Evolutionary conservation across 345 rosid genomes (phyloP), one percentile per base, ranked within the genome.

Genomic region (Eucalyptus erythrocorys): DNA sequence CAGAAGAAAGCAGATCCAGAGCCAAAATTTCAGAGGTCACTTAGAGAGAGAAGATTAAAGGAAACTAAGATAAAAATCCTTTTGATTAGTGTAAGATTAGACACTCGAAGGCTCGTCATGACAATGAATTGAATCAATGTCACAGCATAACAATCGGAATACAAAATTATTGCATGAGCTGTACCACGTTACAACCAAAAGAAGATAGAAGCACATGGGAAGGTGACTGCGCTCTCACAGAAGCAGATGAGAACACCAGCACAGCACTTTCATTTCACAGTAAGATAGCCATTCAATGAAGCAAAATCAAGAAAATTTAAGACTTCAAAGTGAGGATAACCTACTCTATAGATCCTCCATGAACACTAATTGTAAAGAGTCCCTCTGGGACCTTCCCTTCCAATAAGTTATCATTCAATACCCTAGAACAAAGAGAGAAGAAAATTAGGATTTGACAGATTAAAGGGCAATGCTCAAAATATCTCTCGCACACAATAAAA

Each of bases 321-420:
- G 47, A 76, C 82, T 76, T 76, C 47, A 76, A 76, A 76, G 82
- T 76, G 27, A 79, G 30, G 26, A 79, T 79, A 47, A 91, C 98
- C 27, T 95, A 98, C 99, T 98, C 97, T 43, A 98, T 95, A 48
- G 93, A 93, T 89, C 99, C 99, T 87, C 99, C 99, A 86, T 95
- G 99, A 91, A 98, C 95, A 90, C 98, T 97, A 91, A 98, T 94
- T 85, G 97, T 92, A 92, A 94, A 98, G 86, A 98, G 94, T 87
- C 95, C 96, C 90, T 94, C 99, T 10, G 98, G 97, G 50, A 98
- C 99, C 88, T 88, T 91, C 84, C 99, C 99, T 92, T 96, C 94
- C 92, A 98, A 88, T 86, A 93, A 90, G 89, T 97, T 97, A 90
- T 90, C 90, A 88, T 95, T 95, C 93, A 98, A 90, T 66, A 93